These are phyloP conservation scores for Kodamaea kaohsiungensis DNA, from an alignment of 805 yeast species.

Conservation along the genomic window DNA sequence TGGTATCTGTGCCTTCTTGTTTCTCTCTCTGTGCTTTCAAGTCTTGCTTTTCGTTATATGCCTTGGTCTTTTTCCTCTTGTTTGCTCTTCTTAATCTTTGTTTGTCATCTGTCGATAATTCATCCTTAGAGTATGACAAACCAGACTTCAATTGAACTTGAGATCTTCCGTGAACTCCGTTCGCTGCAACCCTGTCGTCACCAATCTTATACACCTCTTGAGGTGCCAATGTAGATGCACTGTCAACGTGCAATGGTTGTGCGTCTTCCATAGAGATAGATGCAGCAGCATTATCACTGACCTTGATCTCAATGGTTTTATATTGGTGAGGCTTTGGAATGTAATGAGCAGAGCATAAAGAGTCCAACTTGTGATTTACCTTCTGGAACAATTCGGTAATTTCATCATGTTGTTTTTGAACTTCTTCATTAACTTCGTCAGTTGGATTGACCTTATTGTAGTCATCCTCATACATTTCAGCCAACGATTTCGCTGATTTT, in stretches of 20 bases:
- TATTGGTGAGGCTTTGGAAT: slow-evolving; percentile 83
- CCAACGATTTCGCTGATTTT: slow-evolving; percentile 84
- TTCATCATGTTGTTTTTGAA: slow-evolving; percentile 75
- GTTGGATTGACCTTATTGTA: slow-evolving; percentile 49
- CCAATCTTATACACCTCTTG: slow-evolving; percentile 79
- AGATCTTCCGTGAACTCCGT: slow-evolving; percentile 32
- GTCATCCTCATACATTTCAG: slow-evolving; percentile 90
- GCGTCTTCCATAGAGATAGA: slow-evolving; percentile 94
- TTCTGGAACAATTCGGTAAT: slow-evolving; percentile 62
- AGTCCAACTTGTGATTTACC: slow-evolving; percentile 74
- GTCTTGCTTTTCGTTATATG: slow-evolving; percentile 38
- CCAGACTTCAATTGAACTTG: slow-evolving; percentile 78
- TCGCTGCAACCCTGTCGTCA: slow-evolving; percentile 36
- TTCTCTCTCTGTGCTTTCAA: slow-evolving; percentile 26
- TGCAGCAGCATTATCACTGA: slow-evolving; percentile 63
- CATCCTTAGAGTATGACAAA: slow-evolving; percentile 76
- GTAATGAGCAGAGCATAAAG: slow-evolving; percentile 91
- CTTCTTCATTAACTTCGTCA: slow-evolving; percentile 58
- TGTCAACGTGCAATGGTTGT: slow-evolving; percentile 82
- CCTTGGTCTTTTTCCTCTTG: slow-evolving; percentile 75
- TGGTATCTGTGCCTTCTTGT: slow-evolving; percentile 24
- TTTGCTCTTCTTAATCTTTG: slow-evolving; percentile 83
- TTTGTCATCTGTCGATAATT: slow-evolving; percentile 80
- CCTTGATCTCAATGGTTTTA: slow-evolving; percentile 76
- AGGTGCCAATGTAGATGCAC: slow-evolving; percentile 82